Evolutionary conservation across 2,329 filamentous ascomycete species (phyloP).

Genomic region (Fusarium irregulare): DNA sequence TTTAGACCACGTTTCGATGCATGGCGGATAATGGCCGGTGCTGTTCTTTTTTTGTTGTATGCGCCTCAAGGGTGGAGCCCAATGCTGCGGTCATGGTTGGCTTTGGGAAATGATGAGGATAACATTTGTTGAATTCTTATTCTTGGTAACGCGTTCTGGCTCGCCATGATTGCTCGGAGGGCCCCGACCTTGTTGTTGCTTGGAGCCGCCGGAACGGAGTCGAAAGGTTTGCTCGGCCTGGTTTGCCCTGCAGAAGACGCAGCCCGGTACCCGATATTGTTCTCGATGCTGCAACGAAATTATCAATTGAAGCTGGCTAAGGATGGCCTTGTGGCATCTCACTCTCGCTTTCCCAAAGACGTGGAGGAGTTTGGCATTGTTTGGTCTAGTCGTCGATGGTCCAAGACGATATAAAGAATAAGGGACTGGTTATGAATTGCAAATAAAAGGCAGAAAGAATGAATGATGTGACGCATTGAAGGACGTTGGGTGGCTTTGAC

Average conservation of each 20-base stretch:
- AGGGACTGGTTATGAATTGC: slow-evolving; percentile 35
- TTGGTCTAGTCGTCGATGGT: slow-evolving; percentile 37
- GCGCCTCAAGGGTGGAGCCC: slow-evolving; percentile 46
- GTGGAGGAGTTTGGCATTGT: slow-evolving; percentile 39
- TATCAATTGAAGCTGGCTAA: slow-evolving; percentile 47
- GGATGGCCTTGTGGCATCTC: slow-evolving; percentile 44
- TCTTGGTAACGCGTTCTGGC: slow-evolving; percentile 41
- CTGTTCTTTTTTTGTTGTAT: slow-evolving; percentile 54
- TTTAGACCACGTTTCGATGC: slow-evolving; percentile 63
- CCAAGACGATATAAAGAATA: slow-evolving; percentile 41
- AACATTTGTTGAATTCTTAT: slow-evolving; percentile 39
- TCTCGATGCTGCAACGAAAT: slow-evolving; percentile 43
- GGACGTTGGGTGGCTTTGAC: slow-evolving; percentile 18
- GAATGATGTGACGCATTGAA: slow-evolving; percentile 31
- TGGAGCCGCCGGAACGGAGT: slow-evolving; percentile 41
- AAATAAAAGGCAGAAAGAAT: slow-evolving; percentile 35
- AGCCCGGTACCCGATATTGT: slow-evolving; percentile 39
- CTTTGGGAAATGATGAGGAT: slow-evolving; percentile 40
- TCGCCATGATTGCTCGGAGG: slow-evolving; percentile 40
- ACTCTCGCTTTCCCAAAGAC: slow-evolving; percentile 43
- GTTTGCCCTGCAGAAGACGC: slow-evolving; percentile 36
- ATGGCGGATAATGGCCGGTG: slow-evolving; percentile 61
- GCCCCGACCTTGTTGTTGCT: slow-evolving; percentile 34
- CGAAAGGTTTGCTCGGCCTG: slow-evolving; percentile 34
- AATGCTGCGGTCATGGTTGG: slow-evolving; percentile 43